A percentile compares a stretch with the other conserved stretches of the same genome.
Conservation (phyloP, 495 filamentous ascomycete genomes). For the Penicillium atrosanguineum region DNA sequence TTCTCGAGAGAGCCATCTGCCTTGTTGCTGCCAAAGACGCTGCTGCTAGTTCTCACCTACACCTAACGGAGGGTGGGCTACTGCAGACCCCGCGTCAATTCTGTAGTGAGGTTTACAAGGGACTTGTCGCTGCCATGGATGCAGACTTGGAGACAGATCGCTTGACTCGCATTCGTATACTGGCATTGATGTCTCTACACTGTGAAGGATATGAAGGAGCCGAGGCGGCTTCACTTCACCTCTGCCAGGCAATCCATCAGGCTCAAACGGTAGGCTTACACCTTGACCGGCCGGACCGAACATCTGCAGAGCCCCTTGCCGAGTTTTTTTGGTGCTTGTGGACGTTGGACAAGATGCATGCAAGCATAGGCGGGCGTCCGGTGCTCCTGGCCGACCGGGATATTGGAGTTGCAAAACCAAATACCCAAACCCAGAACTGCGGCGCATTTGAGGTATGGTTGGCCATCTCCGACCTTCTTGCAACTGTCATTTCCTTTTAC, state of each 20-base stretch:
- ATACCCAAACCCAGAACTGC: constrained; percentile 10
- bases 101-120: constrained; percentile 38
- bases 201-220: constrained; percentile 45
- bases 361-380: constrained; percentile 61
- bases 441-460: constrained; percentile 52
- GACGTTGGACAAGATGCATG: constrained; percentile 64
- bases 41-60: constrained; percentile 31
- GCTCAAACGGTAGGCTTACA: constrained; percentile 67
- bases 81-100: constrained; percentile 29
- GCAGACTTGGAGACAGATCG: constrained; percentile 42
- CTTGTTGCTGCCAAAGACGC: constrained; percentile 45
- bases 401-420: constrained; percentile 42
- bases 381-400: constrained; percentile 66
- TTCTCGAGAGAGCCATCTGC: constrained; percentile 45
- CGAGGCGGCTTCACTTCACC: constrained; percentile 44
- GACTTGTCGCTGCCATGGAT: constrained; percentile 38
- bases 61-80: constrained; percentile 25
- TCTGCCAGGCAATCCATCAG: constrained; percentile 53
- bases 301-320: constrained; percentile 37
- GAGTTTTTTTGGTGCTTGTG: constrained; percentile 66
- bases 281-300: constrained; percentile 41
- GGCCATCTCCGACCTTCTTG: constrained; percentile 52
- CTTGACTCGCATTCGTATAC: constrained; percentile 42
- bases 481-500: constrained; percentile 66
- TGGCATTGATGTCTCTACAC: constrained; percentile 47